phyloP scores from a whole-genome alignment of 2,329 filamentous ascomycete genomes.

The Calonectria honghensis region DNA sequence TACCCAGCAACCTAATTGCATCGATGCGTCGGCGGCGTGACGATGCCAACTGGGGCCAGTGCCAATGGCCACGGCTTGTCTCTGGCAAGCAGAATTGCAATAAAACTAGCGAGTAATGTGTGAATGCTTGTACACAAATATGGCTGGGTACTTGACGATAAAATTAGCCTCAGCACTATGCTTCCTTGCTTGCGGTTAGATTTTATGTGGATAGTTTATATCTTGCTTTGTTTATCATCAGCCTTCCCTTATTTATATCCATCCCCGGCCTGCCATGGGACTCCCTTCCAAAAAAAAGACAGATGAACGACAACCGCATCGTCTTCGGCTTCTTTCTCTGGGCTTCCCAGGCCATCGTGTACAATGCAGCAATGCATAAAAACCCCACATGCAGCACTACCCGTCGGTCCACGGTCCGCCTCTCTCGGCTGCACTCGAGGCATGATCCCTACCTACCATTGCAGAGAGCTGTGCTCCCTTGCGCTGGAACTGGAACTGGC shows the following conservation, averaged over 20 bases:
- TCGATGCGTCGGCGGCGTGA: neutral
- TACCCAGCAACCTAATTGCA: conserved; percentile 24
- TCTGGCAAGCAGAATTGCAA: neutral
- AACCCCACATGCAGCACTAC: conserved; percentile 16
- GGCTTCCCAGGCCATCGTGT: neutral
- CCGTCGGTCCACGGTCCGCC: conserved; percentile 19
- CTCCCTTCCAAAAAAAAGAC: neutral
- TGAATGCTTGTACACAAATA: neutral
- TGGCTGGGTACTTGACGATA: neutral
- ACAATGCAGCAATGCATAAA: conserved; percentile 15
- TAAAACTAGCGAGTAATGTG: neutral
- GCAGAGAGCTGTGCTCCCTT: conserved; percentile 7
- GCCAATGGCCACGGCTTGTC: neutral
- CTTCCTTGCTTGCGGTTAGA: neutral
- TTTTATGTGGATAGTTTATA: neutral
- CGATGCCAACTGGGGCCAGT: neutral
- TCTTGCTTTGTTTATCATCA: neutral
- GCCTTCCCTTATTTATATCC: neutral
- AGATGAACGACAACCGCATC: neutral
- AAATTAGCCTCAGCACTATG: neutral
- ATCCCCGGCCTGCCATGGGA: neutral
- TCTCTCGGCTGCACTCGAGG: neutral
- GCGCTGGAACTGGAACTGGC: neutral
- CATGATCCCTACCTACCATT: conserved; percentile 12
- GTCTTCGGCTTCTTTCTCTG: too few relatives aligned